A percentile compares a stretch with the other conserved stretches of the same genome.
These are phyloP conservation scores for Aspergillus conjunctus DNA, from an alignment of 495 filamentous ascomycete species.

Conservation along the genomic window DNA sequence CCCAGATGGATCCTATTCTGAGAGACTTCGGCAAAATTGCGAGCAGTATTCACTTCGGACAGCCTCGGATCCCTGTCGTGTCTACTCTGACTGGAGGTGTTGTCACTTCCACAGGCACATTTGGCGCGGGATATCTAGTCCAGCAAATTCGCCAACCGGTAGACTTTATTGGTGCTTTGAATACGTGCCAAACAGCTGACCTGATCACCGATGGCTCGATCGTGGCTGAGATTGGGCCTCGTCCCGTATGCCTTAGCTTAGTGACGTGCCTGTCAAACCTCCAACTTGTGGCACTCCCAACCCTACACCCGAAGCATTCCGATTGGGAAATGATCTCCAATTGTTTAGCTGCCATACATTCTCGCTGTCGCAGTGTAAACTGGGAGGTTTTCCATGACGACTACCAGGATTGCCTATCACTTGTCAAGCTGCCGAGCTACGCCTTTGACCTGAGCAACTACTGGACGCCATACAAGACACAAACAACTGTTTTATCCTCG, in stretches of 20 bases:
- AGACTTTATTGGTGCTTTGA: slow-evolving; percentile 33
- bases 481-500: not conserved
- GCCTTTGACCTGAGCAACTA: slow-evolving; percentile 13
- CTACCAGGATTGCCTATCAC: not conserved
- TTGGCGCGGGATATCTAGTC: slow-evolving; percentile 36
- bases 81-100: slow-evolving; percentile 32
- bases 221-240: slow-evolving; percentile 12
- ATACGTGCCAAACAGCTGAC: slow-evolving; percentile 2
- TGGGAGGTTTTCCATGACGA: slow-evolving; percentile 14
- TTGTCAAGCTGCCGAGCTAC: slow-evolving; percentile 10
- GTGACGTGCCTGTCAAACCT: not conserved
- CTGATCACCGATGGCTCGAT: not conserved
- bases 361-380: not conserved
- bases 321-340: slow-evolving; percentile 10
- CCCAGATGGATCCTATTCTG: slow-evolving; percentile 52
- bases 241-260: slow-evolving; percentile 4
- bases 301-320: not conserved
- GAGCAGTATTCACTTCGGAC: slow-evolving; percentile 36
- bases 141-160: slow-evolving; percentile 35
- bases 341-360: not conserved
- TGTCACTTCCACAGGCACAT: slow-evolving; percentile 23
- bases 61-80: slow-evolving; percentile 34
- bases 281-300: not conserved
- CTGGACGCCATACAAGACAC: slow-evolving; percentile 9
- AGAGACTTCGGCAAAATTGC: slow-evolving; percentile 45